phyloP scores from a whole-genome alignment of 441 rosid species.

The Erodium moschatum region DNA sequence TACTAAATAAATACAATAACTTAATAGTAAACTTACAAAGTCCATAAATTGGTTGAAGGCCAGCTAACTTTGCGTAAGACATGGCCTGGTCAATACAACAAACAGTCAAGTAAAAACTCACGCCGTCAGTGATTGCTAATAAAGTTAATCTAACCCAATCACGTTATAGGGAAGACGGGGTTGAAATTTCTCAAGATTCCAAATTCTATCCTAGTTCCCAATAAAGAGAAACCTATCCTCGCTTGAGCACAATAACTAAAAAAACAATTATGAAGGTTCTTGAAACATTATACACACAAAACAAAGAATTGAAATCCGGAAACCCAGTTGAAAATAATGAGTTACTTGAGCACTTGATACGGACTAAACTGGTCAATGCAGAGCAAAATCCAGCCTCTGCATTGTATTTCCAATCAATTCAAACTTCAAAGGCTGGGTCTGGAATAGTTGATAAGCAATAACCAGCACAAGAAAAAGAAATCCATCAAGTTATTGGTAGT shows the following conservation, averaged over 20 bases:
- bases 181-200: neutral
- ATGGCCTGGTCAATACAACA: constrained; percentile 23
- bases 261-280: neutral
- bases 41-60: constrained; percentile 62
- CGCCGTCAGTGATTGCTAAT: constrained; percentile 9
- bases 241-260: neutral
- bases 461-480: neutral
- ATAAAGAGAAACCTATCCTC: neutral
- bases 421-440: neutral
- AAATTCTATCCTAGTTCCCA: neutral
- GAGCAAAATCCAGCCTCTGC: neutral
- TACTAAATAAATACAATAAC: neutral
- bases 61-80: constrained; percentile 8
- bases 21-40: constrained; percentile 50
- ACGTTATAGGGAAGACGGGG: neutral
- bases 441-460: neutral
- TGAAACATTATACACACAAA: neutral
- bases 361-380: neutral
- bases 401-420: neutral
- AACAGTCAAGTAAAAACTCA: constrained; percentile 12
- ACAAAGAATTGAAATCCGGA: neutral
- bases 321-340: neutral
- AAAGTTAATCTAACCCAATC: constrained; percentile 2
- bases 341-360: neutral
- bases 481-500: constrained; percentile 10